These are phyloP conservation scores for Rhizopogon roseolus DNA, from an alignment of 768 basidiomycete genomes.

Conservation along the genomic window DNA sequence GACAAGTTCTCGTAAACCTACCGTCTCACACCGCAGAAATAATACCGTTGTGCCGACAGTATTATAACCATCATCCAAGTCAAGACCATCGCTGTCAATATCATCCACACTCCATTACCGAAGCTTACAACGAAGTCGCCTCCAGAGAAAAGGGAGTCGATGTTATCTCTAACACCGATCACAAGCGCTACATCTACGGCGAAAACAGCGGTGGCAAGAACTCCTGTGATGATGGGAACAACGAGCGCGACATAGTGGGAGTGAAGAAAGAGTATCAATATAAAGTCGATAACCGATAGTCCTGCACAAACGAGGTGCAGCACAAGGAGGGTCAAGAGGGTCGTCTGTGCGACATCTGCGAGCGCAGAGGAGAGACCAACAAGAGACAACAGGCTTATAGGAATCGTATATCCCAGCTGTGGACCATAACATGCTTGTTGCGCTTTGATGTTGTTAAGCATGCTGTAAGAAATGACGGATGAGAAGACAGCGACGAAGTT, in stretches of 20 bases:
- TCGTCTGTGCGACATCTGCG: constrained; percentile 43
- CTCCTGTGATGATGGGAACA: constrained; percentile 48
- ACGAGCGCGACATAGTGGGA: constrained; percentile 54
- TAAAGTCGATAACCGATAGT: constrained; percentile 48
- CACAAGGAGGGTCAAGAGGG: constrained; percentile 51
- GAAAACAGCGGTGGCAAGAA: constrained; percentile 51
- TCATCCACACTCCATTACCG: constrained; percentile 75
- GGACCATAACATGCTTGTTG: constrained; percentile 54
- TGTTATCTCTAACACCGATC: constrained; percentile 40
- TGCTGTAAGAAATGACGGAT: constrained; percentile 2
- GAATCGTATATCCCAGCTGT: constrained; percentile 65
- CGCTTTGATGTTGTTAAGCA: background rate
- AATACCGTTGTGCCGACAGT: constrained; percentile 60
- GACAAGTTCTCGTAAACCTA: constrained; percentile 9
- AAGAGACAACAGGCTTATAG: constrained; percentile 34
- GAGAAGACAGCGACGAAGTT: background rate
- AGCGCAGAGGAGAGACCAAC: constrained; percentile 42
- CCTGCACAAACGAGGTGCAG: constrained; percentile 66
- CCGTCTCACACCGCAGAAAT: constrained; percentile 62
- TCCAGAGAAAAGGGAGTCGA: constrained; percentile 32
- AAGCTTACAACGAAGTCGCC: constrained; percentile 44
- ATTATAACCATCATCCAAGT: constrained; percentile 58
- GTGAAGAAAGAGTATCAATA: constrained; percentile 54
- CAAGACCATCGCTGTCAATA: constrained; percentile 47
- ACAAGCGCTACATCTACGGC: constrained; percentile 62